Base-by-base conservation (phyloP, 495 filamentous ascomycete genomes). In the Hypomontagnella submonticulosa region DNA sequence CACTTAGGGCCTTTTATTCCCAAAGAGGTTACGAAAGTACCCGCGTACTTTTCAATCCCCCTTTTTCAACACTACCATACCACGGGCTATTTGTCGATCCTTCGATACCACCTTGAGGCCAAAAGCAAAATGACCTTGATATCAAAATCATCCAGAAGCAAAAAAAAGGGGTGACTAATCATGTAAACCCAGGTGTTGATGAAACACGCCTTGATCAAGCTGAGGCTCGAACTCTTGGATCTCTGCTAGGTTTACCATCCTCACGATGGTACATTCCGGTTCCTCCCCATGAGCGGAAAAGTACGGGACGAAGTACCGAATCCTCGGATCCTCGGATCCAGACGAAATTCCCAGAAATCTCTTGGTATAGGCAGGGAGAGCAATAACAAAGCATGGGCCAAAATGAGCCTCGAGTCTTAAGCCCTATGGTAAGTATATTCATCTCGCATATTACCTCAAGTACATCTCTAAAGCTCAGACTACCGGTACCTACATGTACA, bases 351-450 rank as follows among this genome's bases (percentile, higher is more conserved):
- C 11, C 27, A 49, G 8, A 10, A 38, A 8, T 46, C 8, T n/a
- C 18, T 40, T 54, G 10, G 46, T 68, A 63, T 63, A 12, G 38
- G 41, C 54, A 56, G 20, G 65, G 65, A 34, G 30, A 15, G 3
- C 38, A 10, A 59, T 64, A 46, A 34, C 34, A 58, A 10, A 43
- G 12, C 27, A 3, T 19, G 4, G 27, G 46, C 27, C 13, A 37
- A 43, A 34, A 43, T 51, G 32, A 63, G 61, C 61, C 54, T 57
- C 61, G 48, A 58, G 55, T 49, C 62, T 42, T 53, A 33, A 6
- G 4, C 32, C 8, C 18, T 13, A 11, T 11, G 36, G 23, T 27
- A 27, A 27, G 23, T 27, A 27, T 27, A 27, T 27, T 27, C 23
- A 27, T 27, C 36, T 38, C 33, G 4, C 27, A 42, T 43, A 12